Conservation (phyloP, 257 asterid species). For the Rauvolfia tetraphylla region DNA sequence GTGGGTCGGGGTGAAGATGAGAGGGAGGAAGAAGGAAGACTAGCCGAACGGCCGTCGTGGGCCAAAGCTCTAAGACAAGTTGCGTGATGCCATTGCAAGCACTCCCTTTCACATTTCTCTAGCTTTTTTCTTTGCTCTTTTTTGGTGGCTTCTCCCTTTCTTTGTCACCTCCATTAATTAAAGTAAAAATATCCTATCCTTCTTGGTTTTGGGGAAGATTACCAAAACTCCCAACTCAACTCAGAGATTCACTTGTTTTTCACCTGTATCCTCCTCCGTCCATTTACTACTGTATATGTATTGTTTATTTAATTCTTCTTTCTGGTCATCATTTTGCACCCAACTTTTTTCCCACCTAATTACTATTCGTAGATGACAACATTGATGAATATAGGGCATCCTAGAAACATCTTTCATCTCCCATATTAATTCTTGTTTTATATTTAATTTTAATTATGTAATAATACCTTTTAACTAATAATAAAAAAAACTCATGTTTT, state of each 20-base stretch:
- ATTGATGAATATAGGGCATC: constrained; percentile 4
- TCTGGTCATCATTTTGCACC: neutral
- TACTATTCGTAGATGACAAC: neutral
- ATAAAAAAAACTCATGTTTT: no score
- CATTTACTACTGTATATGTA: neutral
- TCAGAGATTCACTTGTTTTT: constrained; percentile 14
- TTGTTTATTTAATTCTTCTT: neutral
- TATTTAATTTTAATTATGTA: no score
- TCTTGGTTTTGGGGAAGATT: constrained; percentile 30
- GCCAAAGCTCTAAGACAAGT: constrained; percentile 27
- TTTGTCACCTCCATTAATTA: constrained; percentile 29
- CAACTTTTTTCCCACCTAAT: neutral
- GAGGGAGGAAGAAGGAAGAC: neutral
- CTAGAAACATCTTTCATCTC: neutral
- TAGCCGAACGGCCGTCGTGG: constrained; percentile 24
- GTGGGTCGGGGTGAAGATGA: no score
- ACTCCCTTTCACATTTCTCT: constrained; percentile 25
- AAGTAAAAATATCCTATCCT: constrained; percentile 15
- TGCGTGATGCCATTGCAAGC: constrained; percentile 29
- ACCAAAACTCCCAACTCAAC: constrained; percentile 18
- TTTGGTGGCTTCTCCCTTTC: constrained; percentile 33
- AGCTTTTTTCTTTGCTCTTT: constrained; percentile 10
- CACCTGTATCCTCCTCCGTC: neutral
- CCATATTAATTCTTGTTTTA: no score
- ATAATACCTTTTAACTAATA: no score